phyloP scores from a whole-genome alignment of 2,329 filamentous ascomycete genomes.

The Epichloe uncinata region DNA sequence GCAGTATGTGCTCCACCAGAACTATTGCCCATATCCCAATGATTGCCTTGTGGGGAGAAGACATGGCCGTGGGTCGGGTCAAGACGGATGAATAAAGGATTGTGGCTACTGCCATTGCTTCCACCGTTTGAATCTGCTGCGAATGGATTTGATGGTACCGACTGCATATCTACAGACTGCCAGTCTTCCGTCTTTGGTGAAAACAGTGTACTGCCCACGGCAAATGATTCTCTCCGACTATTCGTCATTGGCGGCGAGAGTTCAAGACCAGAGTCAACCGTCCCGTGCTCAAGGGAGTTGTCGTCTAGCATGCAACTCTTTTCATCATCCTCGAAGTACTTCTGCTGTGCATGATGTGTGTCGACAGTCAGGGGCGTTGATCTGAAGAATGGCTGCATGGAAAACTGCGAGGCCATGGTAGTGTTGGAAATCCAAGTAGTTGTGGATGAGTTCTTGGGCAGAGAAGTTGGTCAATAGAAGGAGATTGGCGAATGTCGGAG shows the following conservation, averaged over 20 bases:
- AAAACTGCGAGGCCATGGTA: slow-evolving; percentile 37
- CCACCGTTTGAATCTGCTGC: slow-evolving; percentile 37
- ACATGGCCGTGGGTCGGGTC: slow-evolving; percentile 33
- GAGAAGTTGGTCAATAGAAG: not conserved
- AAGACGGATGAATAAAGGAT: slow-evolving; percentile 56
- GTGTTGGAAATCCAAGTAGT: slow-evolving; percentile 3
- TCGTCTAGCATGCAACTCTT: slow-evolving; percentile 44
- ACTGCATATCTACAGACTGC: slow-evolving; percentile 53
- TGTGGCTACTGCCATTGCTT: slow-evolving; percentile 41
- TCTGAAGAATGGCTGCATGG: slow-evolving; percentile 39
- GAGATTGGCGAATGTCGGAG: not conserved
- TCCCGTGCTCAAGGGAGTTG: slow-evolving; percentile 43
- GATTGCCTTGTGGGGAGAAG: slow-evolving; percentile 26
- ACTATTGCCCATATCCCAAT: slow-evolving; percentile 54
- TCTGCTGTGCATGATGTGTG: slow-evolving; percentile 35
- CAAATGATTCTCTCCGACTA: slow-evolving; percentile 52
- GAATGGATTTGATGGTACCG: slow-evolving; percentile 49
- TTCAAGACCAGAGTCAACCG: slow-evolving; percentile 47
- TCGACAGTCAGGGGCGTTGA: slow-evolving; percentile 38
- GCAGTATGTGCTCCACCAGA: slow-evolving; percentile 62
- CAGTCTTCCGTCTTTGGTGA: slow-evolving; percentile 53
- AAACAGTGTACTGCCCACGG: slow-evolving; percentile 42
- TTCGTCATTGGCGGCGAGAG: slow-evolving; percentile 50
- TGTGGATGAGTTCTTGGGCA: not conserved
- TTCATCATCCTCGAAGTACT: slow-evolving; percentile 49